These are phyloP conservation scores for Saturnispora saitoi DNA, from an alignment of 805 yeast species.

Conservation along the genomic window DNA sequence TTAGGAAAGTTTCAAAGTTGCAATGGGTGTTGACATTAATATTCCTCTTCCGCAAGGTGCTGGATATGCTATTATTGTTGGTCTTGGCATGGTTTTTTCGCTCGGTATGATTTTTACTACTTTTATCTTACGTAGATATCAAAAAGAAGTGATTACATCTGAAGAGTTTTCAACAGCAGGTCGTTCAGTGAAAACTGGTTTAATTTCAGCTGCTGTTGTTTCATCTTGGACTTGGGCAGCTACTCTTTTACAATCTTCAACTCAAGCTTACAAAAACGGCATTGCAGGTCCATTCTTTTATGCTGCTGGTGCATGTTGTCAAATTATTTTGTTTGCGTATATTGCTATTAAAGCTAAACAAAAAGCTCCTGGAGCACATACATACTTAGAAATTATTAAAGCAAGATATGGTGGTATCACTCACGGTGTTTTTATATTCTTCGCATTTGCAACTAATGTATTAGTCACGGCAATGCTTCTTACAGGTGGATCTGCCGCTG, in stretches of 20 bases:
- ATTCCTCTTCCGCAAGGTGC: conserved; percentile 52
- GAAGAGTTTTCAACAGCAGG: conserved; percentile 95
- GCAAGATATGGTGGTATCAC: conserved; percentile 73
- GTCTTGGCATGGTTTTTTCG: conserved; percentile 70
- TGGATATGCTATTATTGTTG: conserved; percentile 83
- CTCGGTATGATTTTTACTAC: conserved; percentile 73
- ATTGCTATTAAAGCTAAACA: conserved; percentile 83
- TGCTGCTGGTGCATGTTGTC: conserved; percentile 89
- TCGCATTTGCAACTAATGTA: conserved; percentile 81
- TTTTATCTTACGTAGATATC: conserved; percentile 62
- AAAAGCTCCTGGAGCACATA: conserved; percentile 87
- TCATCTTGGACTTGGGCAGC: conserved; percentile 95
- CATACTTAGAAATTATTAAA: conserved; percentile 77
- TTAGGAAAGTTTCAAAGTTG: no score
- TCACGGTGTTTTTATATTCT: conserved; percentile 63
- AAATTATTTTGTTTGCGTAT: conserved; percentile 77
- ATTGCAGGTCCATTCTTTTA: conserved; percentile 69
- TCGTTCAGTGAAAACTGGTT: conserved; percentile 73
- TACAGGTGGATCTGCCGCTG: conserved; percentile 84
- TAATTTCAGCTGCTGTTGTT: conserved; percentile 85
- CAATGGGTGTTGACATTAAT: neutral
- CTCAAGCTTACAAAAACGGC: conserved; percentile 74
- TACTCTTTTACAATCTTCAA: conserved; percentile 62
- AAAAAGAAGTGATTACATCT: conserved; percentile 79
- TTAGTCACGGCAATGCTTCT: conserved; percentile 88